phyloP scores from a whole-genome alignment of 768 basidiomycete species.

The Glaciozyma antarctica region DNA sequence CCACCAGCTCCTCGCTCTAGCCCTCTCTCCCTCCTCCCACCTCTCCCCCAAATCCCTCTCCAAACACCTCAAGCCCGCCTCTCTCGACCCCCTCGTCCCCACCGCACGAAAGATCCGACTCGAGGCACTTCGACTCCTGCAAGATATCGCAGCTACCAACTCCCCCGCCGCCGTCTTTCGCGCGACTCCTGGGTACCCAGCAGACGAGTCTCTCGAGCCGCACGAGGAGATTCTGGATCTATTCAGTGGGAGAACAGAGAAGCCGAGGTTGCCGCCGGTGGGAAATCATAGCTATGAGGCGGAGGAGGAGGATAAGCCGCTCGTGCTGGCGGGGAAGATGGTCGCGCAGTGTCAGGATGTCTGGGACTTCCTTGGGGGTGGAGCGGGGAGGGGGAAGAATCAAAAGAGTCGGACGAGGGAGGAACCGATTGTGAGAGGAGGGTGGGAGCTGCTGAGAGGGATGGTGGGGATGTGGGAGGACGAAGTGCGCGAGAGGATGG shows the following conservation, averaged over 20 bases:
- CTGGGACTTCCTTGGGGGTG: not conserved
- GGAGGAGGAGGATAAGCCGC: not conserved
- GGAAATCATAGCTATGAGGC: not conserved
- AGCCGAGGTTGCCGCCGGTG: not conserved
- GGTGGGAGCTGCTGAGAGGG: not conserved
- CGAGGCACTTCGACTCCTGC: not conserved
- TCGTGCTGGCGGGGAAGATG: not conserved
- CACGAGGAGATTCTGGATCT: no score
- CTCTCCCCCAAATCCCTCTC: not conserved
- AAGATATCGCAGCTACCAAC: not conserved
- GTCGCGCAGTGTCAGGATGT: not conserved
- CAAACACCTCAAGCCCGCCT: not conserved
- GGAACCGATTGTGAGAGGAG: not conserved
- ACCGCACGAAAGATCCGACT: not conserved
- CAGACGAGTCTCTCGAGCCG: not conserved
- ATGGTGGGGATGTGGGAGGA: not conserved
- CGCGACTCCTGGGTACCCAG: not conserved
- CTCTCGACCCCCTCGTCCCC: not conserved
- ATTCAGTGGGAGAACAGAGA: not conserved
- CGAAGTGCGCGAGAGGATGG: not conserved
- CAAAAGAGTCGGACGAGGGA: not conserved
- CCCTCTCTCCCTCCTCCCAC: not conserved
- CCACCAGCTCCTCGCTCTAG: not conserved
- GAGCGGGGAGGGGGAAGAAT: not conserved
- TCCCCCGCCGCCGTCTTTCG: not conserved